These are phyloP conservation scores for Aspergillus sp. DNA, from an alignment of 2,329 filamentous ascomycete species.

Conservation along the genomic window DNA sequence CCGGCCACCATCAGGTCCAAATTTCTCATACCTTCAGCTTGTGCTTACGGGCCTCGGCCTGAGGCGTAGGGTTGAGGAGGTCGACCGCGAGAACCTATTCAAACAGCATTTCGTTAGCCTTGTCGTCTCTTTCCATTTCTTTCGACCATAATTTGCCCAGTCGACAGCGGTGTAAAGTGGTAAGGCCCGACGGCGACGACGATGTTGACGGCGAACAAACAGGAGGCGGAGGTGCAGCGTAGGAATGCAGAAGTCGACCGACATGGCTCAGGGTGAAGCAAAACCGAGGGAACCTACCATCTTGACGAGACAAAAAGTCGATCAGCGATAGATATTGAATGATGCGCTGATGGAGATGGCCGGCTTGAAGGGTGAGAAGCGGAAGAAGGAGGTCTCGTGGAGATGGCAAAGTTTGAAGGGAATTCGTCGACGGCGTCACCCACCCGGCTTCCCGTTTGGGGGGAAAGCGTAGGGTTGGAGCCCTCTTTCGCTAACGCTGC, in stretches of 20 bases:
- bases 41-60: slow-evolving; percentile 99
- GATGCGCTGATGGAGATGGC: slow-evolving; percentile 42
- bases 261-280: too few species aligned
- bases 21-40: slow-evolving; percentile 88
- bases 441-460: slow-evolving; percentile 25
- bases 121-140: background rate
- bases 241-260: too few species aligned
- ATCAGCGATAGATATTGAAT: slow-evolving; percentile 42
- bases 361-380: slow-evolving; percentile 34
- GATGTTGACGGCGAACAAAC: slow-evolving; percentile 15
- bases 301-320: slow-evolving; percentile 41
- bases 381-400: slow-evolving; percentile 33
- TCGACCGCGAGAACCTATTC: slow-evolving; percentile 98
- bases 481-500: slow-evolving; percentile 37
- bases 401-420: slow-evolving; percentile 35
- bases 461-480: slow-evolving; percentile 32
- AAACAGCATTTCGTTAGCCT: slow-evolving; percentile 19
- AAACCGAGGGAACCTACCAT: slow-evolving; percentile 35
- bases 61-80: slow-evolving; percentile 97
- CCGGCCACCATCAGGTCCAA: too few species aligned
- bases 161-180: background rate
- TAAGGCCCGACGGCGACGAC: slow-evolving; percentile 8
- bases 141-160: background rate
- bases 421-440: slow-evolving; percentile 28
- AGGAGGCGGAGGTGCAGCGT: background rate